Percentiles rank a stretch among this genome's conserved stretches.
Conservation (phyloP, 208 protist species). For the Leptomonas pyrrhocoris region DNA sequence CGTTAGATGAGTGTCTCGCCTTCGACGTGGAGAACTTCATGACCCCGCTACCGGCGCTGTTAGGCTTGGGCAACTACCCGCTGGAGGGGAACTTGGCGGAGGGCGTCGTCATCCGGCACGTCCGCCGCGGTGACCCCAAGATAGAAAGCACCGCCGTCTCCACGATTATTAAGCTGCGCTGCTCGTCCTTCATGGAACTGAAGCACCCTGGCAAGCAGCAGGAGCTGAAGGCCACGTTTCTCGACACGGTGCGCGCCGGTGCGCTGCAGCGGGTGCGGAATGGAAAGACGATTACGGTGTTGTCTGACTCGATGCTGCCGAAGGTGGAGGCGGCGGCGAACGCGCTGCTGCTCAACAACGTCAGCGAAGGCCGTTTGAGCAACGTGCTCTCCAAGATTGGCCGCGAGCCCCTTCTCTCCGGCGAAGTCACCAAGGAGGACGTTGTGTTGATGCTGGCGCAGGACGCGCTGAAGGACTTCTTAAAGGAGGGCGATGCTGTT, state of each 20-base stretch:
- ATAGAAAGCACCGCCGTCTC: constrained; percentile 75
- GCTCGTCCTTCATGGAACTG: constrained; percentile 88
- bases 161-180: constrained; percentile 89
- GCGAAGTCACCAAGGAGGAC: constrained; percentile 58
- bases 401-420: constrained; percentile 67
- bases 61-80: constrained; percentile 88
- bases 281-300: constrained; percentile 61
- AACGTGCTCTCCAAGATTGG: constrained; percentile 88
- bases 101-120: constrained; percentile 87
- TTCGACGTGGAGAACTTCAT: constrained; percentile 91
- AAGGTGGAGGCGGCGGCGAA: constrained; percentile 84
- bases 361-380: constrained; percentile 82
- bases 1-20: constrained; percentile 79
- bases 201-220: constrained; percentile 91
- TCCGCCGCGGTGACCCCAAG: constrained; percentile 65
- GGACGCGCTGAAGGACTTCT: constrained; percentile 89
- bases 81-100: constrained; percentile 90
- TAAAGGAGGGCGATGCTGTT: constrained; percentile 81
- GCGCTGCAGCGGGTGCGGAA: constrained; percentile 63
- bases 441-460: constrained; percentile 80
- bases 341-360: constrained; percentile 81
- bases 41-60: constrained; percentile 80
- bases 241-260: constrained; percentile 81
- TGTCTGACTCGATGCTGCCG: constrained; percentile 80
- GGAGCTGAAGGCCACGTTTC: constrained; percentile 88